These are phyloP conservation scores for Hippophae gyantsensis DNA, from an alignment of 306 rosid genomes.

Conservation along the genomic window DNA sequence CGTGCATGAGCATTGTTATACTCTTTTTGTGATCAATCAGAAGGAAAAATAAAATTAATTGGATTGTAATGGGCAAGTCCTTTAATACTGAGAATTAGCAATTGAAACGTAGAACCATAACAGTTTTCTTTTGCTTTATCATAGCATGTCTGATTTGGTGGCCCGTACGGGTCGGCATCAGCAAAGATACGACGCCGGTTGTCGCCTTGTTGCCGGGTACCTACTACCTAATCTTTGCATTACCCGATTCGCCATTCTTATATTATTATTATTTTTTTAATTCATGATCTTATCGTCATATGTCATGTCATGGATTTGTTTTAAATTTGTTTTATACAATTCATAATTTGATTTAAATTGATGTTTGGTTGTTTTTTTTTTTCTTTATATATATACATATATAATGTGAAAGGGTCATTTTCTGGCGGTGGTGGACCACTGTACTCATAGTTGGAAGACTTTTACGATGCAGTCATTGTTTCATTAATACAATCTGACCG, in stretches of 20 bases:
- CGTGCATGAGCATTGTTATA: constrained; percentile 20
- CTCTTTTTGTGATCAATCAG: constrained; percentile 4
- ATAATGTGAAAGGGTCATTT: no score
- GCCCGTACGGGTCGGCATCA: constrained; percentile 91
- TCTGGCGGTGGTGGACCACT: no score
- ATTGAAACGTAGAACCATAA: neutral
- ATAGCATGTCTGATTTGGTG: constrained; percentile 65
- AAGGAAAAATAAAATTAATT: neutral
- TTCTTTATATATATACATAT: no score
- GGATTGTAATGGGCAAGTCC: no score
- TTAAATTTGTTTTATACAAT: no score
- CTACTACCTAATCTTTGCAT: neutral
- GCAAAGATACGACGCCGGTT: constrained; percentile 69
- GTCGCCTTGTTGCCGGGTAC: constrained; percentile 87
- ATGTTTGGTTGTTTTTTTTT: no score
- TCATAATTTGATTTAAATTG: no score
- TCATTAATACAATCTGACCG: constrained; percentile 3
- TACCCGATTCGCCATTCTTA: neutral
- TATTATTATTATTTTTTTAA: neutral
- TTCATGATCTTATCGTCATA: no score
- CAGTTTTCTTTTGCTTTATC: constrained; percentile 2
- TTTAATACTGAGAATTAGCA: neutral
- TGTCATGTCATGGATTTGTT: no score
- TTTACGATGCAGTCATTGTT: neutral
- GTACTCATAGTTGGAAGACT: no score